Conservation (phyloP, 2,329 filamentous ascomycete species). For the Elsinoe fawcettii region DNA sequence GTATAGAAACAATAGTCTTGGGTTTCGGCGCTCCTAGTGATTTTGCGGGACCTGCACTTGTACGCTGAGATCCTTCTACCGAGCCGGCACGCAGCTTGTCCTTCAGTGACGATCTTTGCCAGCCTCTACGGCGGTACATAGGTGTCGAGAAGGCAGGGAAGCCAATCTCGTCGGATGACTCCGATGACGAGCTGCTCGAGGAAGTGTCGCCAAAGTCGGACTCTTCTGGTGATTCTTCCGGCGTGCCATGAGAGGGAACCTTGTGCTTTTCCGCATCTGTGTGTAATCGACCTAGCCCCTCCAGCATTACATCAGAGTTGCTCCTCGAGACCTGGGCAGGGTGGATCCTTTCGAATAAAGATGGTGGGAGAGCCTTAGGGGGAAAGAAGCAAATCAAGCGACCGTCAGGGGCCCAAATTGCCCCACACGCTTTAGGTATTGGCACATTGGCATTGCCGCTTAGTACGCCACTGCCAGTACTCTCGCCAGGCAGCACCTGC, state of each 20-base stretch:
- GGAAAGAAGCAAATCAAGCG: conserved; percentile 53
- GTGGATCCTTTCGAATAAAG: conserved; percentile 23
- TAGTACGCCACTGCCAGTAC: conserved; percentile 44
- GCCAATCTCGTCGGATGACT: conserved; percentile 22
- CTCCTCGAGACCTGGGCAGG: conserved; percentile 40
- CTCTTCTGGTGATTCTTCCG: conserved; percentile 19
- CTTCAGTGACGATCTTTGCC: conserved; percentile 25
- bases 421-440: conserved; percentile 51
- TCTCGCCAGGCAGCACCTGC: conserved; percentile 23
- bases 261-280: conserved; percentile 43
- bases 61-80: conserved; percentile 17
- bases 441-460: conserved; percentile 58
- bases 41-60: conserved; percentile 16
- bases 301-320: conserved; percentile 40
- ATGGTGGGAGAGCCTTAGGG: conserved; percentile 44
- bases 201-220: conserved; percentile 21
- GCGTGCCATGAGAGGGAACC: conserved; percentile 11
- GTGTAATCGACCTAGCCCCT: conserved; percentile 55
- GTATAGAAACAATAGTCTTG: conserved; percentile 66
- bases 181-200: conserved; percentile 31
- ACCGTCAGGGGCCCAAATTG: conserved; percentile 50
- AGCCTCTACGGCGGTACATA: conserved; percentile 16
- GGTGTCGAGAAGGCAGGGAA: conserved; percentile 14
- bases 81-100: conserved; percentile 18
- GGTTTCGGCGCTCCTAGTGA: conserved; percentile 29